phyloP scores from a whole-genome alignment of 768 basidiomycete genomes.

The Coprinopsis marcescibilis region DNA sequence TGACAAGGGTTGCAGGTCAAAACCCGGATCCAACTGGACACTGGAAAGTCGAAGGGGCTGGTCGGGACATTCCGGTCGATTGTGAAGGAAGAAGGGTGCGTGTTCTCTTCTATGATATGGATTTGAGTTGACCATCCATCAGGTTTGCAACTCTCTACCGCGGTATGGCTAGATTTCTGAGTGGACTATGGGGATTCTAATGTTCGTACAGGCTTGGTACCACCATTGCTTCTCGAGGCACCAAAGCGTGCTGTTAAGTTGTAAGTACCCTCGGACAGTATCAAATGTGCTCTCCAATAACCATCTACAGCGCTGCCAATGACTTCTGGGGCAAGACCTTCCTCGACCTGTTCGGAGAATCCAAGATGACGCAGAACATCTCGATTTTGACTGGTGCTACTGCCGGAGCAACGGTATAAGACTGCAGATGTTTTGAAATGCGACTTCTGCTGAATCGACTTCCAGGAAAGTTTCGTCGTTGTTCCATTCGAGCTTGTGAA shows the following conservation, averaged over 20 bases:
- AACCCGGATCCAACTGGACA: conserved; percentile 97
- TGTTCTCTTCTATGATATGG: conserved; percentile 11
- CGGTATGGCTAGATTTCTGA: conserved; percentile 38
- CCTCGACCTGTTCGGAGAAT: conserved; percentile 52
- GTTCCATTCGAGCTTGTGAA: conserved; percentile 97
- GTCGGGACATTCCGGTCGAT: conserved; percentile 81
- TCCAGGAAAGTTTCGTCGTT: conserved; percentile 81
- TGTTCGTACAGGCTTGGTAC: conserved; percentile 68
- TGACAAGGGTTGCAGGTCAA: conserved; percentile 92
- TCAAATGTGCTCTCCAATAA: neutral
- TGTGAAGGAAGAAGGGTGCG: conserved; percentile 86
- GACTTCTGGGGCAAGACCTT: conserved; percentile 95
- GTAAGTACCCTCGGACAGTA: conserved; percentile 33
- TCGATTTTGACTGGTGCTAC: conserved; percentile 87
- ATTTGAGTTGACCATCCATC: neutral
- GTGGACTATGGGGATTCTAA: neutral
- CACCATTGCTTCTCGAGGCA: conserved; percentile 91
- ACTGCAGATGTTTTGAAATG: neutral
- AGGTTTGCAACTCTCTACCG: conserved; percentile 84
- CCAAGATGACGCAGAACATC: conserved; percentile 85
- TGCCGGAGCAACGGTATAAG: conserved; percentile 78
- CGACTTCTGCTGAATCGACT: neutral
- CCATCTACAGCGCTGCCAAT: conserved; percentile 53
- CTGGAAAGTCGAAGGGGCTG: conserved; percentile 73
- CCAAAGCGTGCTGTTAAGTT: conserved; percentile 98